Evolutionary conservation across 2,329 filamentous ascomycete genomes (phyloP), one percentile per base, ranked within the genome.

Genomic region (Cercospora beticola): DNA sequence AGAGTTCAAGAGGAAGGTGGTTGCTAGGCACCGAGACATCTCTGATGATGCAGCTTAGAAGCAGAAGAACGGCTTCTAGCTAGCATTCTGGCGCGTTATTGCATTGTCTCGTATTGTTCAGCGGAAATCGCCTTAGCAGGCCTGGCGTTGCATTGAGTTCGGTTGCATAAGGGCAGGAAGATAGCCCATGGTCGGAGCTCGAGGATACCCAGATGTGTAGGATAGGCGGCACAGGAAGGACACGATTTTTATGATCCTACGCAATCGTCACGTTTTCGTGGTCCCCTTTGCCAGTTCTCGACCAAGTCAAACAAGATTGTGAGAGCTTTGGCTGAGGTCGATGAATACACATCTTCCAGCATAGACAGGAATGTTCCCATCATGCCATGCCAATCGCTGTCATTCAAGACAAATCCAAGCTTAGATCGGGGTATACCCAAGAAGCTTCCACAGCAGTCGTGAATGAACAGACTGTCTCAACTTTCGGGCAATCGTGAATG

Each of bases 1-100:
- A 57, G 92, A 97, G 80, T 98, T 95, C 86, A 93, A 97, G 86
- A 88, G 88, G 66, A 84, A 88, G 71, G 87, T 90, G n/a, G 81
- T 89, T 63, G 86, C 87, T 5, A 82, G 88, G 68, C 88, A 90
- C 78, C 84, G 86, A 71, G 86, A 88, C 18, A 60, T 87, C 64
- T 79, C 77, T 60, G 82, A 83, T 66, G 81, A 84, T 49, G 62
- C 43, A 14, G 60, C 52, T 30, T 65, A 36, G 73, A 82, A 84
- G 72, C 72, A 71, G n/a, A 57, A 30, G 33, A 23, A 43, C 16
- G 36, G 7, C 46, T 36, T 16, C 4, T 33, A 33, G 16, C 33
- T 23, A 33, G 62, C 62, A 58, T 36, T 65, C 23, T 59, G 62
- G 62, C 31, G 62, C 52, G 23, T 31, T 16, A 26, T n/a, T 58